These are phyloP conservation scores for Sclerotinia borealis DNA, from an alignment of 2,329 filamentous ascomycete species.

Conservation along the genomic window DNA sequence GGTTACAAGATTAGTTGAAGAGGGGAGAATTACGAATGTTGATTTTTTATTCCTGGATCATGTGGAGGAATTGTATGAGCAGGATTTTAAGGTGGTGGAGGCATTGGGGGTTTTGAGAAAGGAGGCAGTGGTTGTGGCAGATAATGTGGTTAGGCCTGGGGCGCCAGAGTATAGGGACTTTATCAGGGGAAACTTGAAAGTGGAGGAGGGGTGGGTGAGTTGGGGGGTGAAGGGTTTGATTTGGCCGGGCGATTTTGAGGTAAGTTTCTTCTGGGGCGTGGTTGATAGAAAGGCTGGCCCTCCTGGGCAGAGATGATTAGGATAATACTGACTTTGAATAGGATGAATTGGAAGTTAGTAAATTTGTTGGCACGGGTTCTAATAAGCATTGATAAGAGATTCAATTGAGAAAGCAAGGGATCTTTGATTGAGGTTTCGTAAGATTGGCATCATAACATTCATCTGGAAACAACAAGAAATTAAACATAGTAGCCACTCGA, in stretches of 20 bases:
- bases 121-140: slow-evolving; percentile 57
- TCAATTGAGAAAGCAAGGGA: too few species aligned
- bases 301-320: background rate
- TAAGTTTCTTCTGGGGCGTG: background rate
- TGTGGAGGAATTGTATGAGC: slow-evolving; percentile 66
- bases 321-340: background rate
- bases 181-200: slow-evolving; percentile 44
- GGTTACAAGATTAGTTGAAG: slow-evolving; percentile 50
- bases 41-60: slow-evolving; percentile 76
- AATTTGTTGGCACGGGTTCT: background rate
- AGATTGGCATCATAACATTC: background rate
- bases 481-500: too few species aligned
- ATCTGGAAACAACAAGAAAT: background rate
- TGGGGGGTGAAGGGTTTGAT: slow-evolving; percentile 15
- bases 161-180: slow-evolving; percentile 65
- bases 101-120: slow-evolving; percentile 55
- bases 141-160: slow-evolving; percentile 65
- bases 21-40: slow-evolving; percentile 48
- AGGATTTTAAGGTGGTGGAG: slow-evolving; percentile 70
- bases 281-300: too few species aligned
- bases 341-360: slow-evolving; percentile 16
- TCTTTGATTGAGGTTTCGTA: too few species aligned
- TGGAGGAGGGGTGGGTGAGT: slow-evolving; percentile 21
- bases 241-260: slow-evolving; percentile 13
- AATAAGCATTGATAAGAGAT: background rate